Conservation (phyloP, 345 rosid species). For the Nephelium lappaceum region DNA sequence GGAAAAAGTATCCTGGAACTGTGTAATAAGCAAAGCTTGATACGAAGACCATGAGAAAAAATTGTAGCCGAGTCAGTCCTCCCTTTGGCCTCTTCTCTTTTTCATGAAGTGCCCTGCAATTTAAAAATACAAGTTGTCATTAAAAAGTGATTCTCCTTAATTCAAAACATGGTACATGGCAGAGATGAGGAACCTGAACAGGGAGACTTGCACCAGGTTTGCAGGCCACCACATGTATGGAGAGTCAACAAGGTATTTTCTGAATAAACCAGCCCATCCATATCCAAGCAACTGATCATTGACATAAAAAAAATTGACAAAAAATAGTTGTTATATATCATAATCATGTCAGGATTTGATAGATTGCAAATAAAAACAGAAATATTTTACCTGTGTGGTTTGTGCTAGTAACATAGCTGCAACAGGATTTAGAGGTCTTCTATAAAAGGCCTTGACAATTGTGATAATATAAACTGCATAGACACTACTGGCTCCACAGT, state of each 20-base stretch:
- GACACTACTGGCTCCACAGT: constrained; percentile 44
- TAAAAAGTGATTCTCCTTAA: not conserved
- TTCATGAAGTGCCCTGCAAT: constrained; percentile 60
- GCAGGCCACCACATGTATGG: constrained; percentile 74
- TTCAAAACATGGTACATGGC: not conserved
- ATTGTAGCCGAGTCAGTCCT: constrained; percentile 44
- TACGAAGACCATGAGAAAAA: constrained; percentile 35
- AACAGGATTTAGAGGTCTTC: constrained; percentile 20
- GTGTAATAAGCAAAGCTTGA: constrained; percentile 44
- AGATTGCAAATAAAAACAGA: too few species aligned
- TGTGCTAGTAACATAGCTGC: constrained; percentile 38
- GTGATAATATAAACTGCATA: constrained; percentile 51
- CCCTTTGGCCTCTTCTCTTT: constrained; percentile 39
- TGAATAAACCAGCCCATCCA: constrained; percentile 69
- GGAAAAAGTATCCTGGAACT: constrained; percentile 42
- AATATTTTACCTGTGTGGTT: constrained; percentile 42
- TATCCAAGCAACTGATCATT: constrained; percentile 54
- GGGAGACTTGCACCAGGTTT: constrained; percentile 56
- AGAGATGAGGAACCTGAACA: constrained; percentile 34
- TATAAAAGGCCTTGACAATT: constrained; percentile 56
- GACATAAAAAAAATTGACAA: not conserved
- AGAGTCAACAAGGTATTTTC: constrained; percentile 53
- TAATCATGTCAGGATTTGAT: too few species aligned
- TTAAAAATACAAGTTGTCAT: constrained; percentile 24
- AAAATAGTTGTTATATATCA: too few species aligned